Conservation (phyloP, 2,329 filamentous ascomycete species). For the Trichoderma semiorbis region DNA sequence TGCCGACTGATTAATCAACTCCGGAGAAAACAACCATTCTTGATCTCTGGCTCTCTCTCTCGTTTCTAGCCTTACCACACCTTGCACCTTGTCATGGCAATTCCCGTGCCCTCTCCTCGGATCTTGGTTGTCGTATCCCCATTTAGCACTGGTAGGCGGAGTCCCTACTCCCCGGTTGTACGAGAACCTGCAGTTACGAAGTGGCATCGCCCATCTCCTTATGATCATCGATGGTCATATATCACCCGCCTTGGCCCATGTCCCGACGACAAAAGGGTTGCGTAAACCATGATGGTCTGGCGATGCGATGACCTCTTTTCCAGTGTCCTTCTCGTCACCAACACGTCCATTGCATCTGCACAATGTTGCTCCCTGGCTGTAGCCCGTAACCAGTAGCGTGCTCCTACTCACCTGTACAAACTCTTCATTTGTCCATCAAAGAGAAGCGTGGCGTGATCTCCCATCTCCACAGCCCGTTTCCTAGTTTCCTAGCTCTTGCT, state of each 20-base stretch:
- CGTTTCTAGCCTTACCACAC: neutral
- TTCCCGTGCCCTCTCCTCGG: neutral
- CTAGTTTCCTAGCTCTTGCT: neutral
- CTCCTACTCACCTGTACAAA: neutral
- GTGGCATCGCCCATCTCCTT: slow-evolving; percentile 1
- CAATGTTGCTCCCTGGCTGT: neutral
- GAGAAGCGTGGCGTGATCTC: slow-evolving; percentile 17
- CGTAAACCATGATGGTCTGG: neutral
- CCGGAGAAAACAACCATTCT: neutral
- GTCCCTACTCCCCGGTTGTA: neutral
- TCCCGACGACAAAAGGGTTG: neutral
- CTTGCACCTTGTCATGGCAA: neutral
- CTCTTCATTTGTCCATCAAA: neutral
- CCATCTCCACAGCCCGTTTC: slow-evolving; percentile 10
- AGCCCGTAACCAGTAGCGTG: neutral
- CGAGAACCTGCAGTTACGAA: slow-evolving; percentile 11
- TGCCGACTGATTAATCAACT: neutral
- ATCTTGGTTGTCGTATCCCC: slow-evolving; percentile 4
- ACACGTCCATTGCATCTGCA: neutral
- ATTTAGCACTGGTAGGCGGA: neutral
- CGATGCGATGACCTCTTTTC: neutral
- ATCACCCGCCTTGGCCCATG: neutral
- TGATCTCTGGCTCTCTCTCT: neutral
- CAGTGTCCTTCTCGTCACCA: neutral
- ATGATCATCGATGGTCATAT: slow-evolving; percentile 1